Conservation (phyloP, 441 rosid species). For the California macrophylla region DNA sequence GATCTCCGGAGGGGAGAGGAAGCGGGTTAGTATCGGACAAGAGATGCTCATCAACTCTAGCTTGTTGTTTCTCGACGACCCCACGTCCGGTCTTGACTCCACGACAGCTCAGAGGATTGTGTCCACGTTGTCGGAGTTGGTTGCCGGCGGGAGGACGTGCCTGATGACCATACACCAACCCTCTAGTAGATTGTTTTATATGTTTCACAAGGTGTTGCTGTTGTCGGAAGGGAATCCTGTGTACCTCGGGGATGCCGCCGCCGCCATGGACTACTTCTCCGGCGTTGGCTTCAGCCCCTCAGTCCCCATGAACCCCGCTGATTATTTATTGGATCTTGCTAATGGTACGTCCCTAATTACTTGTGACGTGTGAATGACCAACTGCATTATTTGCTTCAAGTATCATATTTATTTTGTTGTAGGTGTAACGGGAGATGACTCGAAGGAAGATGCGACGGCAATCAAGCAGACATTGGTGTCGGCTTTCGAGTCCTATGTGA, state of each 20-base stretch:
- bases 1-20: conserved; percentile 30
- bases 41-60: conserved; percentile 34
- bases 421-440: conserved; percentile 19
- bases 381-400: no score
- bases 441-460: conserved; percentile 6
- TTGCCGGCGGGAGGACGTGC: conserved; percentile 25
- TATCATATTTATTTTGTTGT: background rate
- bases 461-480: conserved; percentile 17
- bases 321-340: conserved; percentile 30
- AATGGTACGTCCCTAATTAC: conserved; percentile 27
- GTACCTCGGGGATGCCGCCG: conserved; percentile 23
- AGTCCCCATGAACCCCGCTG: conserved; percentile 31
- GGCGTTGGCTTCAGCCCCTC: conserved; percentile 23
- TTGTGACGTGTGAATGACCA: no score
- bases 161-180: conserved; percentile 35
- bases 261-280: conserved; percentile 29
- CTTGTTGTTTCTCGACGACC: conserved; percentile 31
- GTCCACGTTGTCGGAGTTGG: conserved; percentile 21
- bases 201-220: conserved; percentile 32
- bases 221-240: conserved; percentile 30
- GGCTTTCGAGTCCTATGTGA: conserved; percentile 18
- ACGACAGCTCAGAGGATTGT: conserved; percentile 31
- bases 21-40: conserved; percentile 32
- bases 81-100: conserved; percentile 33
- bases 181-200: conserved; percentile 29